Conservation (phyloP, 202 grass and related monocot genomes). For the Carex sylvatica region DNA sequence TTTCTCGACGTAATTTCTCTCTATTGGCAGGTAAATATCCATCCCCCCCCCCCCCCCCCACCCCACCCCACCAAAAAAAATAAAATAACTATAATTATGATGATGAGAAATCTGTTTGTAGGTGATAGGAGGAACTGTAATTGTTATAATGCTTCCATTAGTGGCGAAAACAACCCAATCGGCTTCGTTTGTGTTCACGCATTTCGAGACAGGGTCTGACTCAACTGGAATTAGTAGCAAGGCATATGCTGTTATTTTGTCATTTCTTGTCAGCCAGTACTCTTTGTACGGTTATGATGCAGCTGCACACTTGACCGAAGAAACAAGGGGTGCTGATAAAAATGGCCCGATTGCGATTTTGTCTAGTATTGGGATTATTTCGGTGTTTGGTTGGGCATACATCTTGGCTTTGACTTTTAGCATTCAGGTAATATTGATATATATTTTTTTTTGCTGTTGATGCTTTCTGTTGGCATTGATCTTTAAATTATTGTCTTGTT, state of each 20-base stretch:
- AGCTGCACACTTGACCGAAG: conserved; percentile 93
- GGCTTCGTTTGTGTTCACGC: conserved; percentile 86
- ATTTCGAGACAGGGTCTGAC: conserved; percentile 59
- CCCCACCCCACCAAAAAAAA: too few relatives aligned
- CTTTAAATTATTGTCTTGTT: not conserved
- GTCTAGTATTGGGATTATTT: conserved; percentile 93
- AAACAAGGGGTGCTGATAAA: conserved; percentile 88
- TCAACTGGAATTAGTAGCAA: conserved; percentile 65
- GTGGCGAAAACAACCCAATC: conserved; percentile 70
- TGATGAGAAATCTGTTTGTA: not conserved
- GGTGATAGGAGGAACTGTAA: conserved; percentile 75
- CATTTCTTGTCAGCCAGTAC: conserved; percentile 93
- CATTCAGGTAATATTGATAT: conserved; percentile 56
- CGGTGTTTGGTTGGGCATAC: conserved; percentile 92
- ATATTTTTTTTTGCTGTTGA: not conserved
- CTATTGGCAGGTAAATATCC: conserved; percentile 81
- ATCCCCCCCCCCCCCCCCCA: not conserved
- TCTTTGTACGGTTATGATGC: conserved; percentile 95
- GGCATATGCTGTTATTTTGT: conserved; percentile 70
- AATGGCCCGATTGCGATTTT: conserved; percentile 96
- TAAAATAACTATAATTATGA: not conserved
- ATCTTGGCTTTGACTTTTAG: conserved; percentile 97
- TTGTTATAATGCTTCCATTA: conserved; percentile 81
- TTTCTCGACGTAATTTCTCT: conserved; percentile 94
- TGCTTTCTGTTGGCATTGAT: not conserved